Percentiles rank a stretch among this genome's conserved stretches.
Conservation (phyloP, 2,329 filamentous ascomycete genomes). For the Colletotrichum kahawae region DNA sequence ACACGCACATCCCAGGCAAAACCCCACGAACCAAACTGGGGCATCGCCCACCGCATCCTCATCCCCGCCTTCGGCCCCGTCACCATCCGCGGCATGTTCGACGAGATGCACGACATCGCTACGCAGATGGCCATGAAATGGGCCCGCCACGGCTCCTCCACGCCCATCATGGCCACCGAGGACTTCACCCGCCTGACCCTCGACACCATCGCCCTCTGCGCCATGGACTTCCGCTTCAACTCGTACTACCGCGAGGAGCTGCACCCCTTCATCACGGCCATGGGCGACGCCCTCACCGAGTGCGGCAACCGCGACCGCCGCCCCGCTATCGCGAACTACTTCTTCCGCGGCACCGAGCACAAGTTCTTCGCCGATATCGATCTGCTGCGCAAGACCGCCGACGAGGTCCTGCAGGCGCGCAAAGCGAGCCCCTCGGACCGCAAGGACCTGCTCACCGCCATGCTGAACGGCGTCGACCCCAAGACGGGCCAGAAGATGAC, state of each 20-base stretch:
- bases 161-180: slow-evolving; percentile 57
- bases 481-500: slow-evolving; percentile 66
- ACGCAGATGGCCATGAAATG: slow-evolving; percentile 60
- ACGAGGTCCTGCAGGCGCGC: slow-evolving; percentile 65
- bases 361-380: slow-evolving; percentile 57
- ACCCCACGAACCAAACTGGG: slow-evolving; percentile 23
- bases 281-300: slow-evolving; percentile 63
- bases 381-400: slow-evolving; percentile 54
- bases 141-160: slow-evolving; percentile 44
- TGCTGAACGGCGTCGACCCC: slow-evolving; percentile 67
- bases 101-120: slow-evolving; percentile 57
- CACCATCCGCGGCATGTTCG: slow-evolving; percentile 65
- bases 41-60: slow-evolving; percentile 67
- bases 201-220: slow-evolving; percentile 66
- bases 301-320: slow-evolving; percentile 55
- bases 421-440: slow-evolving; percentile 50
- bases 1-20: not conserved
- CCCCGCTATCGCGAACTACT: slow-evolving; percentile 48
- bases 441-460: slow-evolving; percentile 71
- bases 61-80: slow-evolving; percentile 74
- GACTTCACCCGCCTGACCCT: slow-evolving; percentile 69
- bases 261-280: slow-evolving; percentile 51
- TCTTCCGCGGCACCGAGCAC: slow-evolving; percentile 46
- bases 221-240: slow-evolving; percentile 66
- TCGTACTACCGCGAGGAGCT: slow-evolving; percentile 58